Evolutionary conservation across 2,329 filamentous ascomycete species (phyloP).

Genomic region (Cytospora chrysosperma): DNA sequence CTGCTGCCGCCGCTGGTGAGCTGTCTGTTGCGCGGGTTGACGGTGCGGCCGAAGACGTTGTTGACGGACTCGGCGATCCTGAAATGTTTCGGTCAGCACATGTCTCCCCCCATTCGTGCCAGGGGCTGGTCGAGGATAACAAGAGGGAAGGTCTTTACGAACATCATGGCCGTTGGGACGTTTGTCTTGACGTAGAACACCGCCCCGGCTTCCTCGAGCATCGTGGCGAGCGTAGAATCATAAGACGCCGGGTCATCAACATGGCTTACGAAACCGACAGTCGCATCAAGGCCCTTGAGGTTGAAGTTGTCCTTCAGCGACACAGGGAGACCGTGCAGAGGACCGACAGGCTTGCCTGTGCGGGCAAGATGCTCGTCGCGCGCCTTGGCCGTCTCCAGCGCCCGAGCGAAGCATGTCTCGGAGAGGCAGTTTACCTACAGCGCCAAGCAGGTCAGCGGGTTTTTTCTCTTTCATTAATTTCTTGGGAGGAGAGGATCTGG

Average conservation of each 20-base stretch:
- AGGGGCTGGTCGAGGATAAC: not conserved
- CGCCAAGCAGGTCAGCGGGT: not conserved
- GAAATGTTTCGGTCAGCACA: conserved; percentile 37
- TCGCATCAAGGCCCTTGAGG: conserved; percentile 57
- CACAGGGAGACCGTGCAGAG: conserved; percentile 64
- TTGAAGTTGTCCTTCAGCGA: conserved; percentile 73
- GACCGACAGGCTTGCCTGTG: conserved; percentile 52
- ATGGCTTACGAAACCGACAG: conserved; percentile 62
- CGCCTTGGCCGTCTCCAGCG: conserved; percentile 45
- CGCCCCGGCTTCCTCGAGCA: conserved; percentile 49
- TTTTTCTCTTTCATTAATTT: too few species aligned
- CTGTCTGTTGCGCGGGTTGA: conserved; percentile 59
- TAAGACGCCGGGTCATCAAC: conserved; percentile 54
- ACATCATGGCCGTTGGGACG: conserved; percentile 64
- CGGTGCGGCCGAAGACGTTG: conserved; percentile 61
- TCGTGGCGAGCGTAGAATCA: conserved; percentile 41
- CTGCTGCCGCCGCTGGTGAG: conserved; percentile 65
- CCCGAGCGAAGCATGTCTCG: conserved; percentile 46
- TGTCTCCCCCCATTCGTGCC: conserved; percentile 46
- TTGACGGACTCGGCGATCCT: conserved; percentile 61
- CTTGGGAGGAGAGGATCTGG: too few species aligned
- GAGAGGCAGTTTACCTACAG: conserved; percentile 48
- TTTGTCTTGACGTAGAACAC: conserved; percentile 59
- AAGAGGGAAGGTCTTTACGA: not conserved
- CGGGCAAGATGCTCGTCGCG: conserved; percentile 51